Base-by-base conservation (phyloP, 2,329 filamentous ascomycete species). In the Hymenoscyphus salicellus region DNA sequence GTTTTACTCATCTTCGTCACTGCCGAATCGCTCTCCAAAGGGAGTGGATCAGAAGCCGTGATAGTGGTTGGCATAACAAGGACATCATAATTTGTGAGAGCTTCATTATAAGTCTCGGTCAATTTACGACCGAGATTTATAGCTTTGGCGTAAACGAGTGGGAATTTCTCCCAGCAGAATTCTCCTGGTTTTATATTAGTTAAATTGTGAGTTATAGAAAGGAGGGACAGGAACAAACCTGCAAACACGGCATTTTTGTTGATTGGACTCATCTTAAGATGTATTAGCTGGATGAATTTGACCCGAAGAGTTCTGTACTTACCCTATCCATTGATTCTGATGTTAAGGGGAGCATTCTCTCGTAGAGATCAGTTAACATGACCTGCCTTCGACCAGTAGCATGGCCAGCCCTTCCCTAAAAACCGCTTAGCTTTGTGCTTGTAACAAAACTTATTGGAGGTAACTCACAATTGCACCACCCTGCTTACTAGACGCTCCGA, bases 11-110 rank as follows among this genome's bases (percentile, higher is more conserved):
- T 82, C 20, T 79, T 81, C 56, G 80, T 58, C 10, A 77, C 17
- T 78, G 72, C 32, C 5, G 66, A 2, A 1, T 77, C 76, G 1
- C 77, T 77, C 10, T 74, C 68, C 1, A 70, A 67, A 0, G 79
- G 77, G 60, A 83, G 79, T 16, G 75, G 77, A 0, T 80, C 79
- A 26, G 66, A 80, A 0, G 82, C 77, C 61, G 79, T 79, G 0
- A 81, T 81, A 0, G 82, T 77, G 0, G 80, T 83, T 0, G 82
- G 81, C 73, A 80, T 83, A 23, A 84, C 72, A 8, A 84, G 68
- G 1, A 80, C 74, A 66, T 84, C 82, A 64, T 77, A 79, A 2
- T 74, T 69, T 10, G 73, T 62, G 4, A 84, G 74, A 0, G 72
- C 75, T 0, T 62, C 64, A 59, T 84, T 78, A 60, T 82, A 84